phyloP scores from a whole-genome alignment of 805 yeast genomes.

The Saccharomycopsis schoenii region DNA sequence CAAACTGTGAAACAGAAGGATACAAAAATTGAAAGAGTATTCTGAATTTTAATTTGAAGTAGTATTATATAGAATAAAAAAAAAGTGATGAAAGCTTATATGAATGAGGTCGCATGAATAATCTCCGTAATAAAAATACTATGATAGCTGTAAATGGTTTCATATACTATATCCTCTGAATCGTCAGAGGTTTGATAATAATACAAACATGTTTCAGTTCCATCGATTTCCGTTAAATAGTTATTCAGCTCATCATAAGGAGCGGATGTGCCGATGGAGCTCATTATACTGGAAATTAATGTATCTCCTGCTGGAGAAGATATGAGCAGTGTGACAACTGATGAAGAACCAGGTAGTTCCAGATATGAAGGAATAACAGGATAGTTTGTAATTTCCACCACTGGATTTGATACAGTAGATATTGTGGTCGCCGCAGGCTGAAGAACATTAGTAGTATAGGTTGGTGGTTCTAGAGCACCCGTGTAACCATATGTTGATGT shows the following conservation, averaged over 20 bases:
- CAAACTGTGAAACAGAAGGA: too few species aligned
- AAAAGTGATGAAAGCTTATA: background rate
- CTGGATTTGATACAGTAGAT: background rate
- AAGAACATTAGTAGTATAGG: background rate
- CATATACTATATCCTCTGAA: background rate
- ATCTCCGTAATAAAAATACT: background rate
- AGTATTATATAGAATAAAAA: background rate
- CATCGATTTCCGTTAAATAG: background rate
- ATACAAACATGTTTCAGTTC: background rate
- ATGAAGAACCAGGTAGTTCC: too few species aligned
- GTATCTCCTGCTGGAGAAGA: too few species aligned
- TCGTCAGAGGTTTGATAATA: background rate
- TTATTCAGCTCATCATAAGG: background rate
- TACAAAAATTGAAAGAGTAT: too few species aligned
- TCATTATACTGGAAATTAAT: too few species aligned
- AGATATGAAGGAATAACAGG: background rate
- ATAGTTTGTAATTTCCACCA: background rate
- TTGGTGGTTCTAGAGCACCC: background rate
- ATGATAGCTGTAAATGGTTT: background rate
- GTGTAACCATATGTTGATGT: constrained; percentile 7
- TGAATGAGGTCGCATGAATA: background rate
- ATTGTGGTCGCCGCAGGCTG: background rate
- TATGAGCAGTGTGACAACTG: too few species aligned
- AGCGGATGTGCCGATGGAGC: background rate
- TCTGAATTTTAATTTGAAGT: background rate